A percentile compares a stretch with the other conserved stretches of the same genome.
Evolutionary conservation across 768 basidiomycete species (phyloP).

Genomic region (Astraeus odoratus): DNA sequence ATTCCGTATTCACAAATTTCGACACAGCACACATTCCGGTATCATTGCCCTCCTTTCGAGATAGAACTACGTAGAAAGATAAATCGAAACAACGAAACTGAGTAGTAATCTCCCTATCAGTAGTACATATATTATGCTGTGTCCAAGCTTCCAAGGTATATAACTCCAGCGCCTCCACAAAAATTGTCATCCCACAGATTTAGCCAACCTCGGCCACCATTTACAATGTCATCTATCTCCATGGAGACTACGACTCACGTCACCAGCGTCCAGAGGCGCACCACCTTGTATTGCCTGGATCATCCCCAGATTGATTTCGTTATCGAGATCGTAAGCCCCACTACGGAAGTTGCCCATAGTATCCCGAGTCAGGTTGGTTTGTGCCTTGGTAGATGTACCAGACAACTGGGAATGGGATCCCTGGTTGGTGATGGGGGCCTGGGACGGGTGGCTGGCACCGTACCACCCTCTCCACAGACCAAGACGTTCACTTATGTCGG

Average conservation of each 20-base stretch:
- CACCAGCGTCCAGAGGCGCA: not conserved
- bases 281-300: not conserved
- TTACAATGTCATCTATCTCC: not conserved
- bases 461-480: constrained; percentile 14
- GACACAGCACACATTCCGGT: too few relatives aligned
- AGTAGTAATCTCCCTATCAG: too few relatives aligned
- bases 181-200: too few relatives aligned
- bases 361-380: constrained; percentile 20
- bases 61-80: too few relatives aligned
- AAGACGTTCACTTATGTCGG: constrained; percentile 8
- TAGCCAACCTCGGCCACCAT: not conserved
- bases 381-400: constrained; percentile 13
- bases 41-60: too few relatives aligned
- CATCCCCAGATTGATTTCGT: not conserved
- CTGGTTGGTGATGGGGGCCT: not conserved
- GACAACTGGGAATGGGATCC: constrained; percentile 14
- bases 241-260: too few relatives aligned
- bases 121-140: too few relatives aligned
- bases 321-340: constrained; percentile 22
- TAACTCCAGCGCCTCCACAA: too few relatives aligned
- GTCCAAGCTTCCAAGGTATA: too few relatives aligned
- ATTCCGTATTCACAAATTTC: too few relatives aligned
- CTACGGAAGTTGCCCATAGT: constrained; percentile 15
- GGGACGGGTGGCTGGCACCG: not conserved
- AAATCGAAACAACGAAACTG: too few relatives aligned